Evolutionary conservation across 768 basidiomycete species (phyloP), one percentile per base, ranked within the genome.

Genomic region (Amanita subjunquillea): DNA sequence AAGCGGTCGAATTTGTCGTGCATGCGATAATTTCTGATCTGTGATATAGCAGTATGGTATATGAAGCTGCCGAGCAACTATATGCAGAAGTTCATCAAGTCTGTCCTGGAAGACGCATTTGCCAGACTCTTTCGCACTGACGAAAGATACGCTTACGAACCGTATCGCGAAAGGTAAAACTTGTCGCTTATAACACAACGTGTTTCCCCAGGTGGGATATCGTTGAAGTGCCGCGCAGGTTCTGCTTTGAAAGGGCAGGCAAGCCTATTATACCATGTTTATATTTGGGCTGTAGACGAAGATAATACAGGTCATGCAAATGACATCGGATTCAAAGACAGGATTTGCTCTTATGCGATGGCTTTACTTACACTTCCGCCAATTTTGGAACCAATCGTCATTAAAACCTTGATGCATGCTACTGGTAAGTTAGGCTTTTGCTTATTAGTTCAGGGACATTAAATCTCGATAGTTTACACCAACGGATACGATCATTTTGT

Each of bases 61-160:
- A 98, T 67, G 86, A 94, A 0, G 96, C 98, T 62, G 92, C 92
- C 2, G 91, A 95, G 64, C 76, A 79, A 57, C 76, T 93, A 41
- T 97, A 97, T 62, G 77, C 79, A 7, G 83, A 87, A 60, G 82
- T 97, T 17, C 76, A 76, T 38, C 72, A 79, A 52, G 80, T 82
- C 39, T 85, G 88, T 23, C 13, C 68, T 97, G 37, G 85, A 96
- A 55, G 77, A 84, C 40, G 90, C 93, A 0, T 76, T 92, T 82
- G 63, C 79, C 84, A 2, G 69, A 72, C 48, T 82, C 83, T 0
- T 57, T 66, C n/a, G 69, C 64, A 29, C 63, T 72, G 53, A 66
- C 65, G 6, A 64, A 58, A 39, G 66, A 62, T 6, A 69, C 67
- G 3, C 60, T 69, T 37, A 57, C 67, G 51, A 69, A 67, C 54